Percentiles rank a stretch among this genome's conserved stretches.
Evolutionary conservation across 352 stramenopile species (phyloP).

Genomic region (Phytopythium litorale): DNA sequence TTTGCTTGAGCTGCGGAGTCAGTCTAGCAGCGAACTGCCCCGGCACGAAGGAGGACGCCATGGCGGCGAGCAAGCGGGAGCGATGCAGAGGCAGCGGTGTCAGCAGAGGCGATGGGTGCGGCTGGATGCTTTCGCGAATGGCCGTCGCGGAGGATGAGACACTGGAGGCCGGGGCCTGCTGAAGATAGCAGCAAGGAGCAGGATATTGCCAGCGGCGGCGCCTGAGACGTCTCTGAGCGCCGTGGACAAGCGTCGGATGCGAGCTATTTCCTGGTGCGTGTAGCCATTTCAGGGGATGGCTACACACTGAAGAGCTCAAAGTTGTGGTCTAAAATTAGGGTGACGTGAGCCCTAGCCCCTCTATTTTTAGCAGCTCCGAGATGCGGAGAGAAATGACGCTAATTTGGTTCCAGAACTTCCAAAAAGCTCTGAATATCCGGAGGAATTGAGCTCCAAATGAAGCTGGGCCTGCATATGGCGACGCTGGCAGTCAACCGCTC

Average conservation of each 20-base stretch:
- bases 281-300: not conserved
- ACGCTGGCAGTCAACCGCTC: no score
- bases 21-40: not conserved
- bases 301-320: no score
- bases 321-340: no score
- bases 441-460: not conserved
- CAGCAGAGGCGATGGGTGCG: not conserved
- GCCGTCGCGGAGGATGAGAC: not conserved
- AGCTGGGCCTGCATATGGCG: no score
- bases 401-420: not conserved
- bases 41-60: not conserved
- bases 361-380: not conserved
- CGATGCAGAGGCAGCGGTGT: not conserved
- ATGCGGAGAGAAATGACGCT: not conserved
- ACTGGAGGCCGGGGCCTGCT: not conserved
- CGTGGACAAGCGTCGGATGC: not conserved
- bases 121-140: not conserved
- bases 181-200: not conserved
- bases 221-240: not conserved
- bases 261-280: not conserved
- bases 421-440: not conserved
- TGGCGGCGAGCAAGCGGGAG: not conserved
- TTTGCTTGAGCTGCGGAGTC: not conserved
- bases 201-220: not conserved
- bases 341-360: no score